Evolutionary conservation across 805 yeast genomes (phyloP).

Genomic region (Wickerhamomyces canadensis): DNA sequence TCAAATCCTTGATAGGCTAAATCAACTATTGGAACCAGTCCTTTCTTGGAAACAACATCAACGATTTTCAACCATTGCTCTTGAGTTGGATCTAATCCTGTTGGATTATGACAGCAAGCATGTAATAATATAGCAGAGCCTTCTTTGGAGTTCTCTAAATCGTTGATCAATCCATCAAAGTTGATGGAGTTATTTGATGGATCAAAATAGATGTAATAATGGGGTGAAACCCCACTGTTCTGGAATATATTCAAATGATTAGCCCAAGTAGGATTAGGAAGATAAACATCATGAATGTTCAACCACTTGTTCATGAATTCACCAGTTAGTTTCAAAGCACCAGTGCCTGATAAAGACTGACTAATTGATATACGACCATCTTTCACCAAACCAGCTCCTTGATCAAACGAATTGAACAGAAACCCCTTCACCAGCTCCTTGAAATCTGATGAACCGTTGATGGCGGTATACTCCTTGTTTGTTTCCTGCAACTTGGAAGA

Average conservation of each 20-base stretch:
- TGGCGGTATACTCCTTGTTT: conserved; percentile 84
- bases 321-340: conserved; percentile 82
- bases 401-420: conserved; percentile 60
- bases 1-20: conserved; percentile 96
- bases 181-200: conserved; percentile 55
- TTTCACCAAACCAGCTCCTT: conserved; percentile 49
- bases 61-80: conserved; percentile 79
- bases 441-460: conserved; percentile 70
- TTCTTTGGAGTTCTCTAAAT: conserved; percentile 46
- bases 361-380: conserved; percentile 67
- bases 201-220: conserved; percentile 69
- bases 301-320: conserved; percentile 66
- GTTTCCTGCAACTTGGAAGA: conserved; percentile 48
- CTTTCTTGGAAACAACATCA: conserved; percentile 50
- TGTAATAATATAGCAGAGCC: conserved; percentile 74
- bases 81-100: conserved; percentile 84
- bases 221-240: conserved; percentile 62
- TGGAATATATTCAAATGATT: conserved; percentile 80
- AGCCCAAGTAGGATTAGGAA: conserved; percentile 93
- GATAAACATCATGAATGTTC: conserved; percentile 43
- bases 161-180: conserved; percentile 55
- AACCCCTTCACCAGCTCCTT: conserved; percentile 62
- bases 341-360: conserved; percentile 94
- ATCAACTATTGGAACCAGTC: conserved; percentile 78
- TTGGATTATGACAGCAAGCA: conserved; percentile 97